Evolutionary conservation across 768 basidiomycete species (phyloP).

Genomic region (Phaeotremella skinneri): DNA sequence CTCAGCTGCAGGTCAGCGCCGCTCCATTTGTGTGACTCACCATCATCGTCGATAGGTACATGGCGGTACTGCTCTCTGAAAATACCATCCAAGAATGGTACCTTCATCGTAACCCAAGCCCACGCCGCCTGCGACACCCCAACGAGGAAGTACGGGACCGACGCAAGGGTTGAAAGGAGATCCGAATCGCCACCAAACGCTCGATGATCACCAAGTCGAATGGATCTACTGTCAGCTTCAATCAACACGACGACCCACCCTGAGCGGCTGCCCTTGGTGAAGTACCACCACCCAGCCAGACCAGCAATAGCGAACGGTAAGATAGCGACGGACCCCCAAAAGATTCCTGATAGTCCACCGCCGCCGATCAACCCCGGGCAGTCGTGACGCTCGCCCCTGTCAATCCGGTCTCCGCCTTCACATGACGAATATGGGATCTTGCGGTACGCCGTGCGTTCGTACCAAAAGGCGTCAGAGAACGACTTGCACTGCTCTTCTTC

Average conservation of each 20-base stretch:
- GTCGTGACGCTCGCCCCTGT: conserved; percentile 68
- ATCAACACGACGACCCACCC: conserved; percentile 60
- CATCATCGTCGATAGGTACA: conserved; percentile 51
- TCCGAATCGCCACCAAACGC: conserved; percentile 55
- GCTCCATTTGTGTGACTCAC: conserved; percentile 22
- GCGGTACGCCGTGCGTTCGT: conserved; percentile 85
- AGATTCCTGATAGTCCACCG: conserved; percentile 63
- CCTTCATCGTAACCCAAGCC: conserved; percentile 41
- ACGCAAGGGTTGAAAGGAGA: conserved; percentile 69
- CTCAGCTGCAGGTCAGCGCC: conserved; percentile 17
- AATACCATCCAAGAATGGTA: conserved; percentile 48
- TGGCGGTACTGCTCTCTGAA: conserved; percentile 45
- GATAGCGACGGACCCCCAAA: conserved; percentile 77
- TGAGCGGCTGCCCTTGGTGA: conserved; percentile 67
- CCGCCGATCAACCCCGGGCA: conserved; percentile 72
- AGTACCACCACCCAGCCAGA: conserved; percentile 77
- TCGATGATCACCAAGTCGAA: conserved; percentile 48
- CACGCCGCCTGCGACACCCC: conserved; percentile 61
- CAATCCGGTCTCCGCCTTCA: conserved; percentile 72
- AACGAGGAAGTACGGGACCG: conserved; percentile 84
- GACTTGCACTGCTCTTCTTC: conserved; percentile 51
- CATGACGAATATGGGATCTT: conserved; percentile 87
- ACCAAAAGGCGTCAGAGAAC: conserved; percentile 72
- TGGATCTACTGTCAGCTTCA: conserved; percentile 30
- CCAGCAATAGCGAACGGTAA: conserved; percentile 76